These are phyloP conservation scores for Sugiyamaella neomexicana DNA, from an alignment of 1,139 yeast genomes.

Conservation along the genomic window DNA sequence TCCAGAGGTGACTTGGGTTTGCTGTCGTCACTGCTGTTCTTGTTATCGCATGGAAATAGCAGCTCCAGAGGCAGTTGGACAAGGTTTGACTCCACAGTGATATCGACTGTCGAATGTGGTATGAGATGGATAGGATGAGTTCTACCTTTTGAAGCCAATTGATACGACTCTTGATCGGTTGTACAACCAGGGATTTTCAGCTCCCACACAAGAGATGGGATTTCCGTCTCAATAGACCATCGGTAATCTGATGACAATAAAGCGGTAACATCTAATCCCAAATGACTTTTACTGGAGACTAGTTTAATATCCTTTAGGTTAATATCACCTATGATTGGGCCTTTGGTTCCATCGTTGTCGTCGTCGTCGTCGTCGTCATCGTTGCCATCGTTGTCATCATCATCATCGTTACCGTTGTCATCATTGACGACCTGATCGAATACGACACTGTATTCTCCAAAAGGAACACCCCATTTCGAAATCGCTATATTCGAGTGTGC, in stretches of 20 bases:
- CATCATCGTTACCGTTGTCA: constrained; percentile 9
- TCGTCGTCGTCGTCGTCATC: constrained; percentile 8
- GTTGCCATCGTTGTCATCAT: constrained; percentile 16
- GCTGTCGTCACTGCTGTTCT: background rate
- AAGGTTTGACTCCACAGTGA: constrained; percentile 25
- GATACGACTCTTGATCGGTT: constrained; percentile 10
- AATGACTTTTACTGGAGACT: background rate
- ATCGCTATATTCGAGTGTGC: constrained; percentile 25
- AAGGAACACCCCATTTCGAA: constrained; percentile 25
- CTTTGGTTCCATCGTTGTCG: too few relatives aligned
- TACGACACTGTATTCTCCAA: constrained; percentile 29
- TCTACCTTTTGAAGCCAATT: constrained; percentile 24
- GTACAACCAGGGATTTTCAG: constrained; percentile 31
- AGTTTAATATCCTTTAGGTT: constrained; percentile 15
- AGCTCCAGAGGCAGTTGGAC: constrained; percentile 23
- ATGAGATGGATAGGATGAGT: constrained; percentile 26
- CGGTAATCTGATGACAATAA: constrained; percentile 21
- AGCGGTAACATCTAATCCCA: constrained; percentile 25
- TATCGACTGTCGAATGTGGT: constrained; percentile 24
- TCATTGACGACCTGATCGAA: constrained; percentile 26
- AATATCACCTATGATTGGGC: too few relatives aligned
- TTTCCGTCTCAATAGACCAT: constrained; percentile 24
- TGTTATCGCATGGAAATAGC: constrained; percentile 25
- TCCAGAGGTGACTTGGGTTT: constrained; percentile 30
- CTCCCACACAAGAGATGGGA: constrained; percentile 31